Evolutionary conservation across 805 yeast genomes (phyloP), one percentile per base, ranked within the genome.

Genomic region (Pichia kluyveri): DNA sequence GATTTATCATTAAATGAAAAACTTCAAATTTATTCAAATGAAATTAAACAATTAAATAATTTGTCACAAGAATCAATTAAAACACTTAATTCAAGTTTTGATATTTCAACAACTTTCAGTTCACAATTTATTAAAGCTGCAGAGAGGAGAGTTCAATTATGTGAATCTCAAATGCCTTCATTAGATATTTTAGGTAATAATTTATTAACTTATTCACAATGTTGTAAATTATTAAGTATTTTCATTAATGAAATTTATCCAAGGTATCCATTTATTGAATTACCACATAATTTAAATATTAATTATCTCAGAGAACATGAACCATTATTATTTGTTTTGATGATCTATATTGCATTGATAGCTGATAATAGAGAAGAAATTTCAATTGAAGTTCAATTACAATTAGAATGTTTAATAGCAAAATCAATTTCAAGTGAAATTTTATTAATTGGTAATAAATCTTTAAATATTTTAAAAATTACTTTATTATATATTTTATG

Each of bases 381-480:
- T 1, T 66, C 72, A 28, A 52, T 65, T 8, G 78, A 74, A 23
- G 61, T 62, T 11, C 72, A 75, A 40, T 59, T 80, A 54, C 62
- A 65, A 38, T 60, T 83, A 38, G 80, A 83, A 58, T 71, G 73
- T 52, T 69, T 74, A 47, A 77, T 83, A 17, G 60, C 79, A 19
- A 69, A 70, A 56, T 59, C 77, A 28, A 58, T 80, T 15, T 61
- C 79, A 11, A 66, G 75, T 44, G 90, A 87, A 57, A 73, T 83
- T 11, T 64, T 88, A 64, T 72, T 83, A 9, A 69, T 76, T 27
- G 96, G 96, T 18, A 72, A 77, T 47, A 89, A 86, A 65, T 73
- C 81, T 8, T 64, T 80, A 17, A 90, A 86, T 60, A 63, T 86
- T 37, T 67, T 88, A 38, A 81, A 82, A 60, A 68, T 82, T 18